Base-by-base conservation (phyloP, 1,284 basidiomycete genomes). In the Chalciporus sp. region DNA sequence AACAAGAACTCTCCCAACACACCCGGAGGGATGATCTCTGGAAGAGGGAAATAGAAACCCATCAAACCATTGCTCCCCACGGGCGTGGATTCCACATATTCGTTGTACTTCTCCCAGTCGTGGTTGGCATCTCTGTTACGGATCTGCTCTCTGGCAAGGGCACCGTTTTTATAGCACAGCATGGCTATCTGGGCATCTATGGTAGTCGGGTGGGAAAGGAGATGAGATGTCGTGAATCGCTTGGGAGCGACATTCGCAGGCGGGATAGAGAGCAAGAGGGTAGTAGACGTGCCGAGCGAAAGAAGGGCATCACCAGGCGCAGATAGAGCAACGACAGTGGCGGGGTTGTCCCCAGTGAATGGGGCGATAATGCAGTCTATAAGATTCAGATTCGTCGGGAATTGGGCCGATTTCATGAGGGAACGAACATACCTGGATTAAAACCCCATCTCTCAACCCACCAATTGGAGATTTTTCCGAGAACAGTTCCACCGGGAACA, bases 331-430 rank as follows among this genome's bases (percentile, higher is more conserved):
- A 94, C 81, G 57, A 95, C 85, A 3, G 92, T 94, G 1, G 92
- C 92, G 3, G 94, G 90, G 68, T 97, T 97, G 71, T 97, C 94
- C 11, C 94, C 94, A 0, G 93, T 95, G 64, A 94, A 92, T 0
- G 92, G 90, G 12, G 89, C 88, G 51, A 97, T 80, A 43, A 86
- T 75, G 64, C 94, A 95, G 27, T 88, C 90, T 82, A 63, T n/a
- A 37, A 35, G 48, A 16, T 46, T 14, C 27, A 45, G 12, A 33
- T 31, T 31, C 10, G 29, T 31, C 29, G 10, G 29, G 29, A 12
- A 31, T 14, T 33, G 14, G 10, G 12, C 12, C 31, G 12, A 33
- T 14, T 33, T 33, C 31, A 33, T 14, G 12, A 10, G n/a, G 48
- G 28, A 48, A 44, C 39, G 61, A 16, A 19, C 73, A 52, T 63